A percentile compares a stretch with the other conserved stretches of the same genome.
Conservation (phyloP, 148 eudicot genomes). For the Nyssa sinensis region DNA sequence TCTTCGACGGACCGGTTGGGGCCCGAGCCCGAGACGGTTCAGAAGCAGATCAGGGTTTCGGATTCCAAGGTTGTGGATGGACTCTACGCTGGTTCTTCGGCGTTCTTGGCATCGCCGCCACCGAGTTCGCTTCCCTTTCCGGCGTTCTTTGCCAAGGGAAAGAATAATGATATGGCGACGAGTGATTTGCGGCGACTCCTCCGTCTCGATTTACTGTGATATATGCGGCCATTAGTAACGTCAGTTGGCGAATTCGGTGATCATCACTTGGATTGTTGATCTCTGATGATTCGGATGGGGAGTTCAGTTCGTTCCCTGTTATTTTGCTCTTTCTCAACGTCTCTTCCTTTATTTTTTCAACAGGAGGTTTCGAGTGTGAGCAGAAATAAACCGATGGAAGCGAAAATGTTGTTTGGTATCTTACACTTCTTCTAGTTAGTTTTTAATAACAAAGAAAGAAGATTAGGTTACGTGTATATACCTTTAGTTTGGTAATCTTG, state of each 20-base stretch:
- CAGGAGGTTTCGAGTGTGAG: slow-evolving; percentile 23
- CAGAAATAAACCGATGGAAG: slow-evolving; percentile 8
- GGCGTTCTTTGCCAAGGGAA: slow-evolving; percentile 22
- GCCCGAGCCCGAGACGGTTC: slow-evolving; percentile 52
- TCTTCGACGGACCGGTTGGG: slow-evolving; percentile 45
- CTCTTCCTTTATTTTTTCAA: slow-evolving; percentile 35
- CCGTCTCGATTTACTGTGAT: slow-evolving; percentile 22
- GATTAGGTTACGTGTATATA: slow-evolving; percentile 9
- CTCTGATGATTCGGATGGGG: background rate
- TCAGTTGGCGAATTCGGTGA: background rate
- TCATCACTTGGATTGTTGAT: background rate
- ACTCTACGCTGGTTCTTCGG: slow-evolving; percentile 34
- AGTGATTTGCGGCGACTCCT: slow-evolving; percentile 32
- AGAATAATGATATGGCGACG: slow-evolving; percentile 12
- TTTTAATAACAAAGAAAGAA: background rate
- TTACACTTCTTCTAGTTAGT: background rate
- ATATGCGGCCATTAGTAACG: too few relatives aligned
- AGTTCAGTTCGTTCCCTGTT: background rate
- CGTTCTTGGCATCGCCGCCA: slow-evolving; percentile 30
- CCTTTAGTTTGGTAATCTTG: background rate
- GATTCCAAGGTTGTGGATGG: slow-evolving; percentile 17
- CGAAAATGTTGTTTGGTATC: background rate
- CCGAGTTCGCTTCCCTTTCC: slow-evolving; percentile 48
- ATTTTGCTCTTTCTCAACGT: slow-evolving; percentile 14
- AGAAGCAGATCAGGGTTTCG: slow-evolving; percentile 41